Conservation (phyloP, 495 filamentous ascomycete species). For the Talaromyces adpressus region DNA sequence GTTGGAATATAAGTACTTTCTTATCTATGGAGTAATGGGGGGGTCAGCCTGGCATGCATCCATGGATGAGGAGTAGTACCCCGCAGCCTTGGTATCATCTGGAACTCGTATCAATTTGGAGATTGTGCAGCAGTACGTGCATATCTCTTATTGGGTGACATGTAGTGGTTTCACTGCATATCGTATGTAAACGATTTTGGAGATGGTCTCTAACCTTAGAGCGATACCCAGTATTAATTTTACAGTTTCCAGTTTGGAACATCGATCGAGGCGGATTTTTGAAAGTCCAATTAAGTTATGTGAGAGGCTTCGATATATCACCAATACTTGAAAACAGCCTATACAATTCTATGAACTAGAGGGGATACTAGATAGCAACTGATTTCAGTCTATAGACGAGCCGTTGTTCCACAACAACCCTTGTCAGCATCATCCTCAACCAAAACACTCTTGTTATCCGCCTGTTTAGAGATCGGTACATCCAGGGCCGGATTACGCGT, state of each 20-base stretch:
- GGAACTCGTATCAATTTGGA: not conserved
- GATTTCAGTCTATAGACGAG: conserved; percentile 9
- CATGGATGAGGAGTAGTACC: not conserved
- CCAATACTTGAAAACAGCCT: too few species aligned
- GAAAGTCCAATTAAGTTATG: too few species aligned
- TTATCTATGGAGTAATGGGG: not conserved
- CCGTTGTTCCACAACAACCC: not conserved
- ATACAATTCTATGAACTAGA: too few species aligned
- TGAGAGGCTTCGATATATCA: too few species aligned
- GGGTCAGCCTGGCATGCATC: not conserved
- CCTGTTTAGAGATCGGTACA: conserved; percentile 17
- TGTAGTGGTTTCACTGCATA: not conserved
- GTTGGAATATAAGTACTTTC: not conserved
- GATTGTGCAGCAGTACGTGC: not conserved
- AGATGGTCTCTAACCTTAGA: not conserved
- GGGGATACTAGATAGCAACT: not conserved
- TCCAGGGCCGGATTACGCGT: conserved; percentile 53
- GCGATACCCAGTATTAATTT: not conserved
- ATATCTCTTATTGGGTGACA: not conserved
- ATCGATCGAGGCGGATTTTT: too few species aligned
- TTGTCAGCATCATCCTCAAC: conserved; percentile 7
- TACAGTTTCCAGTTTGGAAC: too few species aligned
- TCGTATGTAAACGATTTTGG: not conserved
- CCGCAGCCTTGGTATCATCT: not conserved
- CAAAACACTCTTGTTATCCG: conserved; percentile 23